Evolutionary conservation across 2,329 filamentous ascomycete species (phyloP), one percentile per base, ranked within the genome.

Genomic region (Diaporthe sp.): DNA sequence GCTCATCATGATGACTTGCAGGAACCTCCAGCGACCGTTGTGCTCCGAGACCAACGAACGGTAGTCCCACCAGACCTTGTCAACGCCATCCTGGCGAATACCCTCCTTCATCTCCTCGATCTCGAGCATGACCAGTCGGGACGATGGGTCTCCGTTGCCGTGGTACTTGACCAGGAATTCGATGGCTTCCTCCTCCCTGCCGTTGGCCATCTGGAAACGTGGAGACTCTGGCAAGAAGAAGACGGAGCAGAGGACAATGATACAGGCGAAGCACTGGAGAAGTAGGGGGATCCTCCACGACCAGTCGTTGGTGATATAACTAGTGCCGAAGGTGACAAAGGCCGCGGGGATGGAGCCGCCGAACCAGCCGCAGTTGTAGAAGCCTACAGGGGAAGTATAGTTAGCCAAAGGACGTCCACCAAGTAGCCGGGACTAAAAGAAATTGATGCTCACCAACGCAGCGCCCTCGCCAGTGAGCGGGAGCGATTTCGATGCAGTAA

Each of bases 291-390:
- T 83, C n/a, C 86, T 84, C 86, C 86, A 89, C 8, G 86, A 82
- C 78, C 83, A 87, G 80, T 87, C 79, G 79, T 76, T 87, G 50
- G 82, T 70, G 72, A 89, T 87, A 52, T 79, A 82, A 76, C 85
- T 85, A 78, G 81, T 84, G 38, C 86, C 87, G 74, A 84, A 89
- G n/a, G 86, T 87, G 47, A 89, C 81, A 47, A 85, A 83, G 17
- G 87, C 86, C 1, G 87, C 87, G 4, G 87, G 86, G 54, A 89
- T 88, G 55, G 84, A 83, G 66, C 87, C 87, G 54, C 86, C 86
- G 70, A 88, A 89, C 86, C 86, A 89, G 71, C 87, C 87, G 72
- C 86, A 88, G 81, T 89, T 89, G 79, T 89, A 89, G 81, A 89
- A 83, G 40, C 84, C 83, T 25, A 28, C 12, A 38, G 13, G 30